Conservation (phyloP, 2,329 filamentous ascomycete genomes). For the Sclerotinia spermophila region DNA sequence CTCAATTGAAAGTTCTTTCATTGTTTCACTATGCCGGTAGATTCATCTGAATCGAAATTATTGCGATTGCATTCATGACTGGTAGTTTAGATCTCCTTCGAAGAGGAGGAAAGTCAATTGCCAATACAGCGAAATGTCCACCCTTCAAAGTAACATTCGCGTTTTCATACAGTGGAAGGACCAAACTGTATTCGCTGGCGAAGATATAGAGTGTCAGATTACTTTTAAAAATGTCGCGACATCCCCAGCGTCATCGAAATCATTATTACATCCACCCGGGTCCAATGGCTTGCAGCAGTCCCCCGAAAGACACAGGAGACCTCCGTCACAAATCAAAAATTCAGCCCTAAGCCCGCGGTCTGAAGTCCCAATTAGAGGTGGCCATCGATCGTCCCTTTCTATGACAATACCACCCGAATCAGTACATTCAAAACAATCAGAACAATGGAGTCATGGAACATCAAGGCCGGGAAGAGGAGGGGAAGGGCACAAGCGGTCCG, state of each 20-base stretch:
- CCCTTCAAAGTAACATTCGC: conserved; percentile 71
- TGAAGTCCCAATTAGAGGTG: conserved; percentile 45
- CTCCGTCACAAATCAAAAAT: conserved; percentile 39
- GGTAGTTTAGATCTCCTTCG: conserved; percentile 33
- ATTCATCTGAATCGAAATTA: conserved; percentile 19
- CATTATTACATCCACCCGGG: conserved; percentile 29
- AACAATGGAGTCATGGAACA: conserved; percentile 27
- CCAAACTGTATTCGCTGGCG: conserved; percentile 91
- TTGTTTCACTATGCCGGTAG: conserved; percentile 30
- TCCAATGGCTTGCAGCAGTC: conserved; percentile 30
- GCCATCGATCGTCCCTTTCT: conserved; percentile 64
- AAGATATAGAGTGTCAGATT: conserved; percentile 92
- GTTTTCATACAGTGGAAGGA: conserved; percentile 96
- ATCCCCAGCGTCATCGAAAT: conserved; percentile 25
- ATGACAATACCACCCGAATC: conserved; percentile 49
- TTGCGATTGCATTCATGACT: conserved; percentile 36
- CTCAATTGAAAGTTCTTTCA: conserved; percentile 17
- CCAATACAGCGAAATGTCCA: conserved; percentile 34
- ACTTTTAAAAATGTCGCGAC: conserved; percentile 80
- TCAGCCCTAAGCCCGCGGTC: conserved; percentile 47
- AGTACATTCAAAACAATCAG: conserved; percentile 21
- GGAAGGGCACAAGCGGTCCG: conserved; percentile 69
- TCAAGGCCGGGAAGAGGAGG: conserved; percentile 36
- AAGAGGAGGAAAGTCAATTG: conserved; percentile 31
- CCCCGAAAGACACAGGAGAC: conserved; percentile 33